These are phyloP conservation scores for Penicillium sp. DNA, from an alignment of 2,329 filamentous ascomycete species.

Conservation along the genomic window DNA sequence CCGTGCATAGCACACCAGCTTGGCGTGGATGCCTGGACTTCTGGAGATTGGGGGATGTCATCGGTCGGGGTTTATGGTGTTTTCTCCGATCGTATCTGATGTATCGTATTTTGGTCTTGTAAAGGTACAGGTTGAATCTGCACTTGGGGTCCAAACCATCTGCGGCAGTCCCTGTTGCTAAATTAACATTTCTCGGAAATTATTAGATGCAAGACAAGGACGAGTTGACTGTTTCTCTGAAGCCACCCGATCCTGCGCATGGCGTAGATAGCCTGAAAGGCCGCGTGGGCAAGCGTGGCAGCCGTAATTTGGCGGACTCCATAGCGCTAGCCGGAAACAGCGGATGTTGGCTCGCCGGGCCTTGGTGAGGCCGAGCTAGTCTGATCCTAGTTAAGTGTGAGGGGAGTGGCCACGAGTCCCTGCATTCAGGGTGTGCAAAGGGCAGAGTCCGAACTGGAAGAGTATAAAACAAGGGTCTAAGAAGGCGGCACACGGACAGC, in stretches of 20 bases:
- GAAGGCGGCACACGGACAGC: constrained; percentile 4
- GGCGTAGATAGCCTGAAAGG: constrained; percentile 3
- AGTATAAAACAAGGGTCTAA: constrained; percentile 8
- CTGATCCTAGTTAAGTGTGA: constrained; percentile 8
- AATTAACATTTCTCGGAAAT: not conserved
- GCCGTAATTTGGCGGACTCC: constrained; percentile 5
- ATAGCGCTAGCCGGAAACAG: constrained; percentile 10
- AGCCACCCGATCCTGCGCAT: constrained; percentile 4
- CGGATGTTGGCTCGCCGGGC: constrained; percentile 1
- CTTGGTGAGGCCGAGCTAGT: constrained; percentile 8
- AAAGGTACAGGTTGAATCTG: not conserved
- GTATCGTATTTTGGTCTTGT: not conserved
- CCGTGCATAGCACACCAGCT: not conserved
- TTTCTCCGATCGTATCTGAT: not conserved
- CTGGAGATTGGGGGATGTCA: not conserved
- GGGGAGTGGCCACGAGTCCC: constrained; percentile 22
- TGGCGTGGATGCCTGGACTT: not conserved
- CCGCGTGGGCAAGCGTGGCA: constrained; percentile 20
- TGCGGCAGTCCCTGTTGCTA: not conserved
- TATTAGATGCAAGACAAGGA: not conserved
- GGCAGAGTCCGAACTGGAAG: not conserved
- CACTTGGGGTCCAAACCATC: not conserved
- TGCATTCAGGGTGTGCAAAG: constrained; percentile 8
- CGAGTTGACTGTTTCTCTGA: not conserved
- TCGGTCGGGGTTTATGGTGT: not conserved